Evolutionary conservation across 108 stramenopile species (phyloP), one percentile per base, ranked within the genome.

Genomic region (Nitzschia inconspicua): DNA sequence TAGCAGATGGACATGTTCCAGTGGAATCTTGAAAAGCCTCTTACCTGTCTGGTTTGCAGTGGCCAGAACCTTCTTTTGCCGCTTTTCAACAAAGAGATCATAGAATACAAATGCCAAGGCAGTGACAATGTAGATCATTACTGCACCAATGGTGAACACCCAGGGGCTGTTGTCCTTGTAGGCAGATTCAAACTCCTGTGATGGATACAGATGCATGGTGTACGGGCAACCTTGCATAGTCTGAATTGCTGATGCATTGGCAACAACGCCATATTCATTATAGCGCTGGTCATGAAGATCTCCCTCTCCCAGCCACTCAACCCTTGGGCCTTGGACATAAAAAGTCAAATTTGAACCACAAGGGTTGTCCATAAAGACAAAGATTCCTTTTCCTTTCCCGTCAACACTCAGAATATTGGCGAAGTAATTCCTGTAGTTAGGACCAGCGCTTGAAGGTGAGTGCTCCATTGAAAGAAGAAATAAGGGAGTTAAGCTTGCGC

Each of bases 311-410:
- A 60, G 4, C 27, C 44, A 60, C 7, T 5, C 16, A 5, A 46
- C 58, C 6, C 3, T 9, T 19, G 42, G 4, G 9, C 58, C 58
- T 18, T 54, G 25, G 10, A 73, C 40, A 25, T 40, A 30, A n/a
- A 50, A 75, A 16, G 73, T 68, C 16, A 49, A 63, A 7, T 2
- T 11, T 4, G 63, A 25, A 16, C 51, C 57, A 27, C 63, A 64
- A 24, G 37, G 20, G 30, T 68, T 63, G 35, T 75, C 18, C 18
- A 47, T 20, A 16, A 47, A 9, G n/a, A n/a, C n/a, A n/a, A n/a
- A n/a, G n/a, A n/a, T n/a, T n/a, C n/a, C n/a, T n/a, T n/a, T n/a
- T n/a, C n/a, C n/a, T n/a, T n/a, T n/a, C n/a, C n/a, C n/a, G n/a
- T n/a, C n/a, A n/a, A n/a, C n/a, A n/a, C n/a, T n/a, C n/a, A n/a